Evolutionary conservation across 768 basidiomycete species (phyloP), one percentile per base, ranked within the genome.

Genomic region (Tylopilus plumbeoviolaceoides): DNA sequence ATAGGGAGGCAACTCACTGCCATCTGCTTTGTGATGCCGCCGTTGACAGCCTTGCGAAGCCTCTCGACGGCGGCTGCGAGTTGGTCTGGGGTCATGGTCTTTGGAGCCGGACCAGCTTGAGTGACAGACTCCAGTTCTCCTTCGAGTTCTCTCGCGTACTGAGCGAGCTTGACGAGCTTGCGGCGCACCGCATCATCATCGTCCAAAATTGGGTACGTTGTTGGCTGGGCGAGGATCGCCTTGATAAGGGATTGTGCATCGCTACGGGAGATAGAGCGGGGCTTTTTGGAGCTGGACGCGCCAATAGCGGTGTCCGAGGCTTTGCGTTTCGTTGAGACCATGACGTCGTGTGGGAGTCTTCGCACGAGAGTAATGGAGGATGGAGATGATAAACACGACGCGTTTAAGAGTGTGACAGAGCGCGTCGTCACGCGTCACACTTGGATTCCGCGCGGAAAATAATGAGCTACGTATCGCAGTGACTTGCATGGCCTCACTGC

Each of bases 1-100:
- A 53, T 10, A 38, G 14, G 8, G 17, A 38, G 18, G 25, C 4
- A 15, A 51, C 51, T 44, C 48, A 75, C 73, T 12, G 55, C 62
- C 78, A 81, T 78, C 65, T 81, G 77, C 54, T 80, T 78, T 57
- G 58, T 73, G 48, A 82, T 82, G 0, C 78, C 78, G 58, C 76
- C 78, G 21, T 71, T 67, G 21, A 71, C 73, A 42, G 75, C 75
- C 53, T 69, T 72, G 23, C 72, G 59, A 17, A 82, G 63, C 55
- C 78, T 81, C 56, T 72, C 74, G 0, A 75, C 75, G 4, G 74
- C 77, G 0, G 48, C 69, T n/a, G 69, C 62, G 27, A 81, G 51
- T 48, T 79, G 69, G 35, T 70, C 68, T 6, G 63, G 59, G 0
- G 71, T 65, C 69, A 73, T 75, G n/a, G 58, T 55, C 59, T 71